Conservation (phyloP, 2,329 filamentous ascomycete genomes). For the Monilinia vaccinii-corymbosi region DNA sequence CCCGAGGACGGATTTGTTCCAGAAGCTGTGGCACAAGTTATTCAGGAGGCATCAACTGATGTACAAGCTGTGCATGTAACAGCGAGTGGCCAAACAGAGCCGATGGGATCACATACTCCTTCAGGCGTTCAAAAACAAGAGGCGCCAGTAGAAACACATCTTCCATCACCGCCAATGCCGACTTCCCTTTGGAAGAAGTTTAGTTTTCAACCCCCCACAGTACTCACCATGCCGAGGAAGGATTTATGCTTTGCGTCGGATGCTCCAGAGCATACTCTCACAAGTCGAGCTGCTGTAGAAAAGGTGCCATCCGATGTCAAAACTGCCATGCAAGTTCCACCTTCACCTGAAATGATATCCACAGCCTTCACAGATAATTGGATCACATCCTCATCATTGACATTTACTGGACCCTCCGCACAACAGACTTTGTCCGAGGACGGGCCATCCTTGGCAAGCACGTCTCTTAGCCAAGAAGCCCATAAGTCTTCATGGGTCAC, state of each 20-base stretch:
- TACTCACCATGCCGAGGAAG: neutral
- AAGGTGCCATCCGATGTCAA: neutral
- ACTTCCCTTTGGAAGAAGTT: slow-evolving; percentile 2
- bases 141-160: neutral
- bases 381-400: slow-evolving; percentile 1
- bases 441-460: neutral
- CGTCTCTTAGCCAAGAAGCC: neutral
- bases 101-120: neutral
- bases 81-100: neutral
- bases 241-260: slow-evolving; percentile 7
- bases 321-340: neutral
- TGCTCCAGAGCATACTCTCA: slow-evolving; percentile 1
- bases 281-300: neutral
- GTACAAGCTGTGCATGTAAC: slow-evolving; percentile 9
- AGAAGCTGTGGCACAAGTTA: slow-evolving; percentile 28
- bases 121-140: neutral
- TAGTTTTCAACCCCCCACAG: neutral
- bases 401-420: slow-evolving; percentile 2
- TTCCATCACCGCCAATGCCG: neutral
- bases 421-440: neutral
- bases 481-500: slow-evolving; percentile 8
- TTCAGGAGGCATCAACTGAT: slow-evolving; percentile 19
- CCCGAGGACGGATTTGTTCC: slow-evolving; percentile 24
- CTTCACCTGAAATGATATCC: slow-evolving; percentile 6
- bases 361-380: slow-evolving; percentile 4